A percentile compares a stretch with the other conserved stretches of the same genome.
These are phyloP conservation scores for Diaporthe sp. DNA, from an alignment of 2,329 filamentous ascomycete genomes.

Conservation along the genomic window DNA sequence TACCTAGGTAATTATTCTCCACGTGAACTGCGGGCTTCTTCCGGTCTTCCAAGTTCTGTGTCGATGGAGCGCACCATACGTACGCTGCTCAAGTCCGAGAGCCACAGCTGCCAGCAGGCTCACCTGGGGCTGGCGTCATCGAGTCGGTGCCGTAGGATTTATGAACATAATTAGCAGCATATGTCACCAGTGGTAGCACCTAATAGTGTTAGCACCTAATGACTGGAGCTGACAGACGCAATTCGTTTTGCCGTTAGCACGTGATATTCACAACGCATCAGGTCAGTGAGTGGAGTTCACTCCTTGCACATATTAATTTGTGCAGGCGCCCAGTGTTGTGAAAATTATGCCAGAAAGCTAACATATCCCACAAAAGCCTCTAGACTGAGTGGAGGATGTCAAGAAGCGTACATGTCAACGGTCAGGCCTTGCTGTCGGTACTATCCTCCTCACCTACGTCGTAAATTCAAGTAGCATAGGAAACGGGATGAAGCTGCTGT, in stretches of 20 bases:
- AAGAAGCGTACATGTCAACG: not conserved
- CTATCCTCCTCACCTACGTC: not conserved
- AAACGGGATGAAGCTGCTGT: not conserved
- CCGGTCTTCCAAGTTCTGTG: not conserved
- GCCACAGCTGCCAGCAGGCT: not conserved
- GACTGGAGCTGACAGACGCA: not conserved
- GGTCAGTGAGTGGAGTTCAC: not conserved
- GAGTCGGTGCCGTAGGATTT: not conserved
- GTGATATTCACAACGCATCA: not conserved
- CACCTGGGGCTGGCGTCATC: not conserved
- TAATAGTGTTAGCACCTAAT: no score
- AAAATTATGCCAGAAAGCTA: not conserved
- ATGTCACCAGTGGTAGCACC: not conserved
- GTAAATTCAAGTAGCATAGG: not conserved
- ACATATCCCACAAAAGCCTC: not conserved
- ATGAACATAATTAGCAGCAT: no score
- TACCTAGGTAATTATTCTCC: no score
- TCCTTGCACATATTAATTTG: not conserved
- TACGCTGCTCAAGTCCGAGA: not conserved
- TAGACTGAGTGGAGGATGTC: not conserved
- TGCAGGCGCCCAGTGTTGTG: not conserved
- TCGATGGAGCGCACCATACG: not conserved
- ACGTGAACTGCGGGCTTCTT: not conserved
- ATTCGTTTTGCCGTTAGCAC: not conserved
- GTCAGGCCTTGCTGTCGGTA: not conserved